Evolutionary conservation across 768 basidiomycete genomes (phyloP).

Genomic region (Collybia mongolica): DNA sequence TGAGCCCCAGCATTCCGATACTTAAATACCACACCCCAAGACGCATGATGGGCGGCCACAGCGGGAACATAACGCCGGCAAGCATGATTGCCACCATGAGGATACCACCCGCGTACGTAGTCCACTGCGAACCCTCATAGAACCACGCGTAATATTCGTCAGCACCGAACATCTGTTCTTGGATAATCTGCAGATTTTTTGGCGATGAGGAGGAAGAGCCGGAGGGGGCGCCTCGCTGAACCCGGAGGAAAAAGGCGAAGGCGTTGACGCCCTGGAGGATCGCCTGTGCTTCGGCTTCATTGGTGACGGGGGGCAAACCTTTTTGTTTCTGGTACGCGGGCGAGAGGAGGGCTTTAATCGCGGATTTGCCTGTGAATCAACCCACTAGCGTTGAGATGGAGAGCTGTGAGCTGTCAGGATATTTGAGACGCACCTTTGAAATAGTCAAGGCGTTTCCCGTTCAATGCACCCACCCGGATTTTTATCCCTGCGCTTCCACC

Average conservation of each 20-base stretch:
- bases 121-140: conserved; percentile 92
- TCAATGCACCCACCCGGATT: conserved; percentile 83
- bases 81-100: conserved; percentile 94
- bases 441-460: conserved; percentile 95
- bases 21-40: conserved; percentile 96
- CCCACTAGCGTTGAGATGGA: background rate
- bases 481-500: conserved; percentile 87
- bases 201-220: conserved; percentile 72
- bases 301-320: conserved; percentile 69
- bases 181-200: conserved; percentile 77
- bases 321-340: conserved; percentile 91
- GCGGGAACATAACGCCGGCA: conserved; percentile 97
- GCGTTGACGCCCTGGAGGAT: conserved; percentile 72
- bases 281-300: conserved; percentile 71
- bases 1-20: conserved; percentile 81
- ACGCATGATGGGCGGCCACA: conserved; percentile 93
- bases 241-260: conserved; percentile 89
- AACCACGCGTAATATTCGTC: conserved; percentile 96
- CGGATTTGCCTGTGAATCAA: conserved; percentile 75
- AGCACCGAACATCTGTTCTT: conserved; percentile 73
- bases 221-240: conserved; percentile 71
- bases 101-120: conserved; percentile 85
- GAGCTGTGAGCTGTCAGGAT: background rate
- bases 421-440: conserved; percentile 77
- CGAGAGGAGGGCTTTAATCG: conserved; percentile 87